These are phyloP conservation scores for Metarhizium anisopliae DNA, from an alignment of 2,329 filamentous ascomycete species.

Conservation along the genomic window DNA sequence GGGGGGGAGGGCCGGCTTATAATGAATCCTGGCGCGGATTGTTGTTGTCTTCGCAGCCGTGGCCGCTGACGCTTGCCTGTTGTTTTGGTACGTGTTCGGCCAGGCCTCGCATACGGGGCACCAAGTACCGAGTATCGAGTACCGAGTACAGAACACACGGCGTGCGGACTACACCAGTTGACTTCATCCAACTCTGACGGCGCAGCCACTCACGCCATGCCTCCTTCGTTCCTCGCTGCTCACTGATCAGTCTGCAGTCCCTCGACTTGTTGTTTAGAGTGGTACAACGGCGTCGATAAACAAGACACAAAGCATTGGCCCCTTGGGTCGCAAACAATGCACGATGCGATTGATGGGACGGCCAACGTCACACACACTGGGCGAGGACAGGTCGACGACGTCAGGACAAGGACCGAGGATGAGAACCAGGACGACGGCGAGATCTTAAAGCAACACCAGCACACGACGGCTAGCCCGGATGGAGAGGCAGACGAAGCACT, in stretches of 20 bases:
- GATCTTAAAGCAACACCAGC: background rate
- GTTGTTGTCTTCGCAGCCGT: background rate
- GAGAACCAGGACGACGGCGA: background rate
- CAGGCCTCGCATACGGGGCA: too few species aligned
- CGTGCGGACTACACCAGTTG: too few species aligned
- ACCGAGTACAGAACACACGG: too few species aligned
- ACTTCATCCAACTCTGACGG: background rate
- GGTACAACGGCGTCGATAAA: background rate
- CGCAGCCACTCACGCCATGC: background rate
- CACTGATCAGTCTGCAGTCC: background rate
- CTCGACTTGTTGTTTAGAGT: background rate
- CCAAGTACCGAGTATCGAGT: too few species aligned
- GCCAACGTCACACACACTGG: background rate
- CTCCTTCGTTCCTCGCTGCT: background rate
- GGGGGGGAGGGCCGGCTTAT: too few species aligned
- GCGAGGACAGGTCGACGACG: background rate
- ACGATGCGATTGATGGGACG: background rate
- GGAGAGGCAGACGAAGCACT: background rate
- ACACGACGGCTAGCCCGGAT: background rate
- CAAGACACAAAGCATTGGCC: background rate
- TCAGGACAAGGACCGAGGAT: background rate
- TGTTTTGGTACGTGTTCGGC: background rate
- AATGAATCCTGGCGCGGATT: background rate
- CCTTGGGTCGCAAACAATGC: background rate
- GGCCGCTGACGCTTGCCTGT: background rate